Conservation (phyloP, 192 early-diverging fungal genomes). For the Entomortierella beljakovae region DNA sequence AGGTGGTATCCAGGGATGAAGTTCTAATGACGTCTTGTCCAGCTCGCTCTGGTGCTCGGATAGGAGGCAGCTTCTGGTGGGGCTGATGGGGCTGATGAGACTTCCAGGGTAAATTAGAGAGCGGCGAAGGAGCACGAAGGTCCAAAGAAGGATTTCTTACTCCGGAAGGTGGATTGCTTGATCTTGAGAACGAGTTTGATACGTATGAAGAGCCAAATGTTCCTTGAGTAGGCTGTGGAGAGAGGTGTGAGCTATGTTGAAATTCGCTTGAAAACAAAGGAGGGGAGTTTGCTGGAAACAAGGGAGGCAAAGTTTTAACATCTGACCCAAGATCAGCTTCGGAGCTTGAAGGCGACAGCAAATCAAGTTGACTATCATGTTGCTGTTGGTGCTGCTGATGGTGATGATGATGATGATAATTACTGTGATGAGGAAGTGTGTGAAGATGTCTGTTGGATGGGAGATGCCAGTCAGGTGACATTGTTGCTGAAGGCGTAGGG, state of each 20-base stretch:
- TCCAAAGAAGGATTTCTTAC: constrained; percentile 5
- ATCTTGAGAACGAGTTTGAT: constrained; percentile 5
- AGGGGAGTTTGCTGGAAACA: constrained; percentile 21
- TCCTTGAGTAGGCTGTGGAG: neutral
- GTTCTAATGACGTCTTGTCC: constrained; percentile 33
- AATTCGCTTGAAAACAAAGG: constrained; percentile 1
- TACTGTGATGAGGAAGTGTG: neutral
- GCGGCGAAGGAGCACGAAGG: constrained; percentile 1
- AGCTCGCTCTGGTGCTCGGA: constrained; percentile 35
- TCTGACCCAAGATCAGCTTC: constrained; percentile 16
- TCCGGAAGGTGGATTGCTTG: constrained; percentile 1
- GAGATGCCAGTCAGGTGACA: constrained; percentile 29
- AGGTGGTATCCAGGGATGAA: constrained; percentile 16
- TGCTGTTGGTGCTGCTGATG: constrained; percentile 7
- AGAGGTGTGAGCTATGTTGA: neutral
- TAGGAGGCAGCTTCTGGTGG: constrained; percentile 28
- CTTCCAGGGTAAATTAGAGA: constrained; percentile 10
- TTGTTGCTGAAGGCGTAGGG: constrained; percentile 19
- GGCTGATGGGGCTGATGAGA: constrained; percentile 12
- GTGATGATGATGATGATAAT: no score
- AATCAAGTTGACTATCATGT: constrained; percentile 1
- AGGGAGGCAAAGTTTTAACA: constrained; percentile 8
- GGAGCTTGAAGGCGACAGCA: constrained; percentile 17
- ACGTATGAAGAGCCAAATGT: neutral
- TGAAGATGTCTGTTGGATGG: neutral